phyloP scores from a whole-genome alignment of 345 rosid species.

The Laguncularia racemosa region DNA sequence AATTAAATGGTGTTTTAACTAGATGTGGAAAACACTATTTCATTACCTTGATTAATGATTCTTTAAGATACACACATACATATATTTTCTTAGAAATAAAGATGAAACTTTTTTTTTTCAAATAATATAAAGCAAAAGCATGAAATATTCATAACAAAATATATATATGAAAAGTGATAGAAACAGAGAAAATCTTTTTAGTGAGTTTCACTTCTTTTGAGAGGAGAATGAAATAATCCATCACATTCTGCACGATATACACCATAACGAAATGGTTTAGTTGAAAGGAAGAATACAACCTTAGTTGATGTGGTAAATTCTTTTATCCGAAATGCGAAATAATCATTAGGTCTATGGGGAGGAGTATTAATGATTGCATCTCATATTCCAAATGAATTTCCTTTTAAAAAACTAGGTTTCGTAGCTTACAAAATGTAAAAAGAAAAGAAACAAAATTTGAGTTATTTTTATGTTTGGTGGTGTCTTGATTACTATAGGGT shows the following conservation, averaged over 20 bases:
- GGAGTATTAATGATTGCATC: constrained; percentile 2
- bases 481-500: too few species aligned
- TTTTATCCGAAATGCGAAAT: neutral
- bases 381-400: constrained; percentile 3
- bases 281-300: neutral
- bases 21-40: constrained; percentile 6
- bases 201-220: neutral
- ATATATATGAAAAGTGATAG: constrained; percentile 6
- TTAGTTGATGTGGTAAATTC: constrained; percentile 5
- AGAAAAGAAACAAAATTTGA: neutral
- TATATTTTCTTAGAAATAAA: neutral
- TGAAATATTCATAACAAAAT: neutral
- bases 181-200: constrained; percentile 1
- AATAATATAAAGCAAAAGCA: neutral
- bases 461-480: neutral
- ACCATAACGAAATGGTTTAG: neutral
- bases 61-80: neutral
- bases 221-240: neutral
- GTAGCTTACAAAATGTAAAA: constrained; percentile 11
- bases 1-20: constrained; percentile 6
- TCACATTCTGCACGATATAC: neutral
- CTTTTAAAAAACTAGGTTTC: neutral
- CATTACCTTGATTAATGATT: constrained; percentile 10
- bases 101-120: constrained; percentile 1
- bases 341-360: constrained; percentile 5